Conservation (phyloP, 2,329 filamentous ascomycete genomes). For the Aspergillus ruber region DNA sequence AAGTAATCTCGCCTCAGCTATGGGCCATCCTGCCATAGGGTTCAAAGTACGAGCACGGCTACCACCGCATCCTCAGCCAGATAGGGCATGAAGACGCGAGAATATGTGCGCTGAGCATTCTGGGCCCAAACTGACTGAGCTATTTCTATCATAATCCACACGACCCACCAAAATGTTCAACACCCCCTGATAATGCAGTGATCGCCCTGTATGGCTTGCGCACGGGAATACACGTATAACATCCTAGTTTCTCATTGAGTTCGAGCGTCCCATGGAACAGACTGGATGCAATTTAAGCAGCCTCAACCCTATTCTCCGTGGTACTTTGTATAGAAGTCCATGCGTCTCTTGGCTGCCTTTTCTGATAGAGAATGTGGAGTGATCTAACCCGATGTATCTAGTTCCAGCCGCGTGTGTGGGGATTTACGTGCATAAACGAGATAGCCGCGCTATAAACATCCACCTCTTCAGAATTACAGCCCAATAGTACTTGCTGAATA, state of each 20-base stretch:
- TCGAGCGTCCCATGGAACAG: background rate
- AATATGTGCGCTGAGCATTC: background rate
- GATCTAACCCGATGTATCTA: background rate
- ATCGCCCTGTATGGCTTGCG: no score
- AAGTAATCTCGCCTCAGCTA: background rate
- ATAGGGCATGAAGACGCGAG: background rate
- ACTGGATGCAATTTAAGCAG: background rate
- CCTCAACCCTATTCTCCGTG: background rate
- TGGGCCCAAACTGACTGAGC: background rate
- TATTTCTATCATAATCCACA: background rate
- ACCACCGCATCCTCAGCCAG: background rate
- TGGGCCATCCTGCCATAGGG: background rate
- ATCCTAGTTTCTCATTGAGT: background rate
- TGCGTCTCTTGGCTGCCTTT: background rate
- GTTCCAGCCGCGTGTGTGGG: background rate
- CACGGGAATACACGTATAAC: background rate
- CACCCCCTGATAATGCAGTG: no score
- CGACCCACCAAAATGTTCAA: background rate
- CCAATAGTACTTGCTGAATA: slow-evolving; percentile 1
- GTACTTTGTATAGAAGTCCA: background rate
- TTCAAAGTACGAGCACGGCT: background rate
- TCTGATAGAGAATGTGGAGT: background rate
- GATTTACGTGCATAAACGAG: background rate
- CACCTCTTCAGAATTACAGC: background rate
- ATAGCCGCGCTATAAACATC: background rate